These are phyloP conservation scores for Scutellaria minor DNA, from an alignment of 257 asterid genomes.

Conservation along the genomic window DNA sequence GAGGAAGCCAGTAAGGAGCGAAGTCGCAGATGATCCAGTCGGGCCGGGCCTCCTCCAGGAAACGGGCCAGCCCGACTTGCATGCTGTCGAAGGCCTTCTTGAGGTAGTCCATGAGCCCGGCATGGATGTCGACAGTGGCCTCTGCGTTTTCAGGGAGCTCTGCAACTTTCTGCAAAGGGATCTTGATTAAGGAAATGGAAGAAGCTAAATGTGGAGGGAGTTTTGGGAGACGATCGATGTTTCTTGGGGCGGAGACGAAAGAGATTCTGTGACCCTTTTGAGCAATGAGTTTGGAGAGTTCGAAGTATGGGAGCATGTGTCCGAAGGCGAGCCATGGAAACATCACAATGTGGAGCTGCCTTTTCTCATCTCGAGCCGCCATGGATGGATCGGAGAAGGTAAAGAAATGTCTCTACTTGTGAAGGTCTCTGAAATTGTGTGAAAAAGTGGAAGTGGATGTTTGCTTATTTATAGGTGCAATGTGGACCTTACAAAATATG, in stretches of 20 bases:
- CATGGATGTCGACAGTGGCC: slow-evolving; percentile 29
- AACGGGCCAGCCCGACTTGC: slow-evolving; percentile 11
- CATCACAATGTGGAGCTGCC: slow-evolving; percentile 48
- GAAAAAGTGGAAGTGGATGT: too few relatives aligned
- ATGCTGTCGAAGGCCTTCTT: slow-evolving; percentile 37
- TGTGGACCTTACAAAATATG: too few relatives aligned
- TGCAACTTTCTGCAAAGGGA: slow-evolving; percentile 41
- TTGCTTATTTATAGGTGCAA: too few relatives aligned
- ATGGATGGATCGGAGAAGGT: background rate
- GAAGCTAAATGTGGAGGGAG: slow-evolving; percentile 37
- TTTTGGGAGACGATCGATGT: slow-evolving; percentile 58
- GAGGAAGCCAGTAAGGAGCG: slow-evolving; percentile 37
- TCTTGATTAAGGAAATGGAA: slow-evolving; percentile 36
- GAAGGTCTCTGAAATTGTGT: too few relatives aligned
- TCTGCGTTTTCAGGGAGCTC: slow-evolving; percentile 33
- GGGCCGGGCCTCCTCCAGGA: slow-evolving; percentile 33
- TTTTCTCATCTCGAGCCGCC: background rate
- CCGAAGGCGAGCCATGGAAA: slow-evolving; percentile 79
- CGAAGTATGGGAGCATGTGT: slow-evolving; percentile 55
- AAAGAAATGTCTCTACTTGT: too few relatives aligned
- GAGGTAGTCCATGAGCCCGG: slow-evolving; percentile 13
- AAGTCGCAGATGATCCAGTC: slow-evolving; percentile 36
- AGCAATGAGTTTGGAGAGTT: slow-evolving; percentile 59
- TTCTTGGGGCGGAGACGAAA: slow-evolving; percentile 57
- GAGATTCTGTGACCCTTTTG: slow-evolving; percentile 57